Conservation (phyloP, 2,329 filamentous ascomycete species). For the Huntiella savannae region DNA sequence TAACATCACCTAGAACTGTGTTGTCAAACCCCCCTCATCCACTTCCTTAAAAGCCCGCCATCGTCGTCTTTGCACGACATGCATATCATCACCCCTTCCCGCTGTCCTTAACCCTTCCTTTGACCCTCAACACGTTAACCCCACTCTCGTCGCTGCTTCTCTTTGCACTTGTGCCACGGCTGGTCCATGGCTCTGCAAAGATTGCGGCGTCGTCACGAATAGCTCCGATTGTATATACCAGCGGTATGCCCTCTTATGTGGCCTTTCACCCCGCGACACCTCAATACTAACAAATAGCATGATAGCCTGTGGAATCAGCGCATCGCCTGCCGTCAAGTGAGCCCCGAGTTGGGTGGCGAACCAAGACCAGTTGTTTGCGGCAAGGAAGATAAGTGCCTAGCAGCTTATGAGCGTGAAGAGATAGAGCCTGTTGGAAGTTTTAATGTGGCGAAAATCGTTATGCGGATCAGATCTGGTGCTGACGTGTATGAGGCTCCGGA, state of each 20-base stretch:
- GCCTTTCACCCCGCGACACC: not conserved
- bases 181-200: slow-evolving; percentile 67
- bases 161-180: slow-evolving; percentile 33
- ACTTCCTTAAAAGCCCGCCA: slow-evolving; percentile 53
- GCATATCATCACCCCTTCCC: slow-evolving; percentile 50
- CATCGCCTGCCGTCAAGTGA: slow-evolving; percentile 62
- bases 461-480: slow-evolving; percentile 61
- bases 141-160: slow-evolving; percentile 35
- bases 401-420: slow-evolving; percentile 58
- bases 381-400: slow-evolving; percentile 57
- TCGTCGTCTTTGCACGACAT: slow-evolving; percentile 61
- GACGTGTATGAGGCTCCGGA: slow-evolving; percentile 76
- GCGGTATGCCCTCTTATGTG: slow-evolving; percentile 23
- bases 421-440: slow-evolving; percentile 79
- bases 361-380: slow-evolving; percentile 50
- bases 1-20: slow-evolving; percentile 51
- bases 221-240: slow-evolving; percentile 39
- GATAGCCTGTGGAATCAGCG: slow-evolving; percentile 72
- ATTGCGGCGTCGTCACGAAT: slow-evolving; percentile 57
- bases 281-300: not conserved
- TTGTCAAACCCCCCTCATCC: slow-evolving; percentile 58
- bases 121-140: slow-evolving; percentile 25
- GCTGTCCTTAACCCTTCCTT: slow-evolving; percentile 28
- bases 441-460: slow-evolving; percentile 74
- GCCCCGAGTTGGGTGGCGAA: slow-evolving; percentile 46